phyloP scores from a whole-genome alignment of 2,329 filamentous ascomycete species.

The Samsoniella hepiali region DNA sequence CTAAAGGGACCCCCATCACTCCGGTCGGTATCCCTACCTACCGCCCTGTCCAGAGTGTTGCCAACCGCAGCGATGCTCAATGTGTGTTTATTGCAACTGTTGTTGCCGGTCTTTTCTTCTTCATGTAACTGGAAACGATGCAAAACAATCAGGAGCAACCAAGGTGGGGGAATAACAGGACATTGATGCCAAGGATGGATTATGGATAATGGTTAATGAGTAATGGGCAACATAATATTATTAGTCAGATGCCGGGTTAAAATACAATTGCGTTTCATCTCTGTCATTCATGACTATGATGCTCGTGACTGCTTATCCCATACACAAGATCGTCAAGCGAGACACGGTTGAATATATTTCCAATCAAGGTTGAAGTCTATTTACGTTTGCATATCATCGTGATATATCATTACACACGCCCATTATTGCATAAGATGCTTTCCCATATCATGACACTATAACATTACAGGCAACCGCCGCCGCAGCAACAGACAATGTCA shows the following conservation, averaged over 20 bases:
- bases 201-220: background rate
- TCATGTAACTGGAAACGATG: conserved; percentile 1
- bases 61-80: background rate
- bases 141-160: background rate
- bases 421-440: background rate
- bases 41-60: background rate
- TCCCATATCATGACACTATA: background rate
- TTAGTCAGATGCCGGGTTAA: conserved; percentile 8
- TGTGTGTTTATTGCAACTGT: background rate
- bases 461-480: background rate
- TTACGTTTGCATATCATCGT: background rate
- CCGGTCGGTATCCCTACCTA: background rate
- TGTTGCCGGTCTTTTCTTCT: background rate
- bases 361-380: background rate
- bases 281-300: background rate
- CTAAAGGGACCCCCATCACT: background rate
- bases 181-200: background rate
- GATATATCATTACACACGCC: background rate
- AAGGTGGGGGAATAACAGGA: background rate
- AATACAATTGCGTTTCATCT: conserved; percentile 13
- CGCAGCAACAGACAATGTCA: background rate
- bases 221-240: conserved; percentile 2
- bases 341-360: background rate
- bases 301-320: background rate
- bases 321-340: too few relatives aligned